Conservation (phyloP, 129 eudicot species). For the Tagetes erecta region DNA sequence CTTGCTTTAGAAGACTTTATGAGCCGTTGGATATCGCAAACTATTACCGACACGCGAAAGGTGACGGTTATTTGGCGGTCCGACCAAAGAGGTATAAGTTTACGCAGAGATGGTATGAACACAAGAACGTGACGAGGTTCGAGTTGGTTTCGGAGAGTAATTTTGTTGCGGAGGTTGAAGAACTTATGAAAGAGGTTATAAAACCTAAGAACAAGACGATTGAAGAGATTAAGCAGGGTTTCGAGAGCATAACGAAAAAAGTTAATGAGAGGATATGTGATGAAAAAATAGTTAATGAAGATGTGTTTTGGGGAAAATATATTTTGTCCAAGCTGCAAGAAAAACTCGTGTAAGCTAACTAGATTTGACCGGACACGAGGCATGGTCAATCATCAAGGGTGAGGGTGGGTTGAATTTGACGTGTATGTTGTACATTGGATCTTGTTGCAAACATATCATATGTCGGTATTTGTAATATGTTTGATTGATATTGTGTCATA, state of each 20-base stretch:
- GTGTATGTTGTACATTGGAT: background rate
- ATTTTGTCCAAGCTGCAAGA: slow-evolving; percentile 12
- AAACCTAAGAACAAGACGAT: background rate
- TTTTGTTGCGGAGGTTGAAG: slow-evolving; percentile 28
- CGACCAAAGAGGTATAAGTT: slow-evolving; percentile 69
- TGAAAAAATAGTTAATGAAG: slow-evolving; percentile 1
- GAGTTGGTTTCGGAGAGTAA: slow-evolving; percentile 26
- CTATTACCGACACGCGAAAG: slow-evolving; percentile 65
- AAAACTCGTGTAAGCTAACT: slow-evolving; percentile 10
- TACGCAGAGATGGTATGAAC: slow-evolving; percentile 76
- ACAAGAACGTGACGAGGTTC: slow-evolving; percentile 8
- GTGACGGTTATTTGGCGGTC: slow-evolving; percentile 38
- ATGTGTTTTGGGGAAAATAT: slow-evolving; percentile 34
- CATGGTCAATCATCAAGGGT: background rate
- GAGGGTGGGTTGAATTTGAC: background rate
- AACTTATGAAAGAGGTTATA: slow-evolving; percentile 13
- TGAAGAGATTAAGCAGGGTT: slow-evolving; percentile 11
- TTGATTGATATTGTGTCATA: too few species aligned
- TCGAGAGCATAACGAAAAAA: background rate
- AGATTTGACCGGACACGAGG: background rate
- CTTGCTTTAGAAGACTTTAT: slow-evolving; percentile 54
- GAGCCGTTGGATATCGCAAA: slow-evolving; percentile 91
- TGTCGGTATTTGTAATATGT: too few species aligned
- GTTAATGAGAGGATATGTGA: slow-evolving; percentile 12
- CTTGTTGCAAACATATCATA: too few species aligned